Base-by-base conservation (phyloP, 2,329 filamentous ascomycete genomes). In the Pezicula radicicola region DNA sequence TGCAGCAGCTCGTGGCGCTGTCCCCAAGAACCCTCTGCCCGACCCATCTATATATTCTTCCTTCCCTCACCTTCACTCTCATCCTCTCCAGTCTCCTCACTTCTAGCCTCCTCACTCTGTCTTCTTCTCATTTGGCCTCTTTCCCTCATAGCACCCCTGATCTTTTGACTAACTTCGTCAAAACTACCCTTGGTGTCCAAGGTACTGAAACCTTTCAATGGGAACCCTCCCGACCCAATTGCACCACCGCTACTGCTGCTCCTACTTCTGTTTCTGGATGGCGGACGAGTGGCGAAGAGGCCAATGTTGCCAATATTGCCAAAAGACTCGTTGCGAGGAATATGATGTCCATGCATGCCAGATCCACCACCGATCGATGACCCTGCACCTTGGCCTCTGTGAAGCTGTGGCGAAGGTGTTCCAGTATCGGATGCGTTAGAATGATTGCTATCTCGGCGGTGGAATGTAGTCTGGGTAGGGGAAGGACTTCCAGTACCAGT, bases 321-420 rank as follows among this genome's bases (percentile, higher is more conserved):
- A 73, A 97, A 97, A 0, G 89, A 94, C 71, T 97, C 94, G 73
- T 96, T 97, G 54, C 89, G 85, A 8, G 93, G 92, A 59, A 81
- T 61, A 37, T 63, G 61, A 36, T 64, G 62, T 10, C 66, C 64
- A 50, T 66, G 66, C 57, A 67, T 50, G 42, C 61, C 51, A 13
- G 60, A 62, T 30, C 63, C 60, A 33, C 61, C 63, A 33, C 54
- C 62, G 44, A 64, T 64, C 3, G 63, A 60, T n/a, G 63, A 55
- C 2, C 47, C 16, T 40, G 58, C 54, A 27, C 55, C 53, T 25
- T 52, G 46, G 13, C 46, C 59, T 53, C 21, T 66, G 53, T 30
- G 65, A 55, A 54, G 62, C 6, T 62, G 59, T 9, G 68, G 65
- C 7, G 61, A 64, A 18, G 64, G 62, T 16, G 61, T 57, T n/a